Conservation (phyloP, 129 eudicot species). For the Chrysanthemum seticuspe region DNA sequence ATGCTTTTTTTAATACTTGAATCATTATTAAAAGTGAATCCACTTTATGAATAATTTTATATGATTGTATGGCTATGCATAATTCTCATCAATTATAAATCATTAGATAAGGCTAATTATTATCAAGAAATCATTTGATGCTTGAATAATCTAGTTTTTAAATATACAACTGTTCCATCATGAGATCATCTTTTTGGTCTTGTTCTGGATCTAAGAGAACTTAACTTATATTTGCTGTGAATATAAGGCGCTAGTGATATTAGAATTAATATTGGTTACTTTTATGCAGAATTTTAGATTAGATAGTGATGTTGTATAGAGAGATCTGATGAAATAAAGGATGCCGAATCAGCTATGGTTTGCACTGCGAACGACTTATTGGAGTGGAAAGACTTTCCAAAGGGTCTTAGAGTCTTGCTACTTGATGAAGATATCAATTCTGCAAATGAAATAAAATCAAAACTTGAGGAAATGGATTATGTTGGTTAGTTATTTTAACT, state of each 20-base stretch:
- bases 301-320: slow-evolving; percentile 14
- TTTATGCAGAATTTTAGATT: slow-evolving; percentile 32
- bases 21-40: slow-evolving; percentile 37
- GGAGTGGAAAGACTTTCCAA: slow-evolving; percentile 83
- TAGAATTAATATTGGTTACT: slow-evolving; percentile 7
- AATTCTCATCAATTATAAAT: slow-evolving; percentile 12
- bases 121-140: slow-evolving; percentile 20
- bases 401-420: slow-evolving; percentile 82
- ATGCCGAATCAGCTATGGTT: slow-evolving; percentile 83
- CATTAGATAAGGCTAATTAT: slow-evolving; percentile 13
- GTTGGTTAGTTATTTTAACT: slow-evolving; percentile 50
- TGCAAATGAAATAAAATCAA: slow-evolving; percentile 59
- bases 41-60: slow-evolving; percentile 32
- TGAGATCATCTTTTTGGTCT: slow-evolving; percentile 3
- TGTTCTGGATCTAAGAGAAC: slow-evolving; percentile 20
- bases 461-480: slow-evolving; percentile 77
- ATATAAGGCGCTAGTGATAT: not conserved
- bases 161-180: no score
- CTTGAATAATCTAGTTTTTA: slow-evolving; percentile 10
- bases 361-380: slow-evolving; percentile 68
- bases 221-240: slow-evolving; percentile 1
- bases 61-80: slow-evolving; percentile 16
- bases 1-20: slow-evolving; percentile 27
- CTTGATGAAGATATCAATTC: slow-evolving; percentile 57
- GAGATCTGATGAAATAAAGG: slow-evolving; percentile 39